Evolutionary conservation across 441 rosid species (phyloP), one percentile per base, ranked within the genome.

Genomic region (Pelargonium citronellum): DNA sequence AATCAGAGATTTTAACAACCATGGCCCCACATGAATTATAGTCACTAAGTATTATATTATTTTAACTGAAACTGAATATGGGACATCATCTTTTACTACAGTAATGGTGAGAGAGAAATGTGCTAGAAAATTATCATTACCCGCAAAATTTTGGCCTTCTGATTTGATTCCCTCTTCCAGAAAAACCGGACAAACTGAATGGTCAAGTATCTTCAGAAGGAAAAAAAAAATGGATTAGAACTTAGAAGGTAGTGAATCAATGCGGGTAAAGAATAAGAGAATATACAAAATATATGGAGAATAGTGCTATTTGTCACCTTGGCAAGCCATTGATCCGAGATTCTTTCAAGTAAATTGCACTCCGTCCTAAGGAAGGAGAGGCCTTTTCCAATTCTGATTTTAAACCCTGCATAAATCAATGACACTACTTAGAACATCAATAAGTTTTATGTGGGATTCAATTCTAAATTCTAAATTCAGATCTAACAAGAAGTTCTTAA

Each of bases 91-190:
- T 5, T 55, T 13, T 16, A 55, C 62, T 5, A 55, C 19, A 5
- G 16, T 6, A 11, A 5, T 7, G 4, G 16, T 19, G 55, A 12
- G 16, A 10, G 13, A 47, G 3, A 8, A 47, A 47, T 47, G 13
- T 47, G 53, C 53, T 8, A 16, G 24, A 22, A 22, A 22, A 1
- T 8, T 57, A 15, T 27, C 64, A 49, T 77, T 71, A 94, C 99
- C 89, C 96, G 82, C 73, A 95, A 85, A 78, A 95, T 95, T 82
- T 95, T 95, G 69, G 98, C 99, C 81, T 95, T 95, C 83, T 92
- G 98, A 84, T 91, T 95, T 63, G 94, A 89, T 74, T 95, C 99
- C 78, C 99, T 86, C 87, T 92, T 95, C 99, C 98, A 95, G 91
- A 95, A 95, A 83, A 95, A 95, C 0, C 96, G 93, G 68, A 92